Conservation (phyloP, 208 protist species). For the Histomonas meleagridis region DNA sequence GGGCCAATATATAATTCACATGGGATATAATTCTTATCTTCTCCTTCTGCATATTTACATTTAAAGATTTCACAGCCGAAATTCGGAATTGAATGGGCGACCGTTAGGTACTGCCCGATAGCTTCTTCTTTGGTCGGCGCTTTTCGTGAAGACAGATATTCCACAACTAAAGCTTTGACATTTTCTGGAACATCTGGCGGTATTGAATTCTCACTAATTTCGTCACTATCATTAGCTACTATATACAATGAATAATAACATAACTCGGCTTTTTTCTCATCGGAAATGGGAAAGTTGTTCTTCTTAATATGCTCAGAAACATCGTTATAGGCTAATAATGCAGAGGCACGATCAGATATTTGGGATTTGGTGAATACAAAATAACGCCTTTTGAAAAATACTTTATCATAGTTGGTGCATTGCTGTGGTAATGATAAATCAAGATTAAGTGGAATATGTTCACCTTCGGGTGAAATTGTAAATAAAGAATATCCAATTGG, state of each 20-base stretch:
- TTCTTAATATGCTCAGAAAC: not conserved
- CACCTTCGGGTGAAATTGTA: not conserved
- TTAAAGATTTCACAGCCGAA: not conserved
- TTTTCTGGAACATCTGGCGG: not conserved
- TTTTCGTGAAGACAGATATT: too few relatives aligned
- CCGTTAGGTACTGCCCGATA: not conserved
- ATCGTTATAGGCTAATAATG: not conserved
- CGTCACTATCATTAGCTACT: not conserved
- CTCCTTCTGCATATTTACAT: not conserved
- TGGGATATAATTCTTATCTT: not conserved
- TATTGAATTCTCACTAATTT: not conserved
- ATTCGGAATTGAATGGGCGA: not conserved
- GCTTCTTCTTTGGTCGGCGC: not conserved
- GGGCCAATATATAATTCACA: not conserved
- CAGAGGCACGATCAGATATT: not conserved
- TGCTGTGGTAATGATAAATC: slow-evolving; percentile 15
- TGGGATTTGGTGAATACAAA: not conserved
- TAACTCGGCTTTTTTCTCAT: not conserved
- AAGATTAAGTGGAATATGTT: not conserved
- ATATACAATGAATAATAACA: not conserved
- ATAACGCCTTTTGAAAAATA: not conserved
- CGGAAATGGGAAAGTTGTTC: not conserved
- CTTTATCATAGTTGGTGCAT: not conserved
- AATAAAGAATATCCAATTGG: not conserved
- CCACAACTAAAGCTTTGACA: not conserved